Base-by-base conservation (phyloP, 2,329 filamentous ascomycete species). In the Neofusicoccum ribis region DNA sequence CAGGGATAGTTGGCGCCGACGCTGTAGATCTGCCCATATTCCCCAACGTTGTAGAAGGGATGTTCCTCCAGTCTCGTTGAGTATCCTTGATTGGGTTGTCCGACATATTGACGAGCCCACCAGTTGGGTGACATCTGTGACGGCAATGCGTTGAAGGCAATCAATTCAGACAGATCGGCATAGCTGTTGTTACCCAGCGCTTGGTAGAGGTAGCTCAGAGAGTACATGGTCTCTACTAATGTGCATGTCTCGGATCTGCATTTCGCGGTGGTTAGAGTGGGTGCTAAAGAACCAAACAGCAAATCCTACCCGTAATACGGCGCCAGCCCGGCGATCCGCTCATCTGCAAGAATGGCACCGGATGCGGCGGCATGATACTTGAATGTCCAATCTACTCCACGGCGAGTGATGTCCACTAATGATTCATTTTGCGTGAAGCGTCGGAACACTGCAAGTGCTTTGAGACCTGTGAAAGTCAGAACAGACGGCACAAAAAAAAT, bases 81-180 rank as follows among this genome's bases (percentile, higher is more conserved):
- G 70, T 79, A 81, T 3, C 84, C 83, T 68, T 86, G 83, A 67
- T 87, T 87, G 0, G 81, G 79, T 68, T 85, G 79, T 3, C 78
- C 75, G 64, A 87, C 78, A 67, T 87, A 87, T 70, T 86, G 83
- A 69, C 83, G 84, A 27, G 79, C 78, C 85, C 85, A 87, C 79
- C 83, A 85, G 68, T 86, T 80, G 1, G 80, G 78, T 17, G 80
- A 81, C 34, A 86, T 70, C 67, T 81, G 81, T 3, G 78, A 82
- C 0, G 85, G 84, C 3, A 87, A 71, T 1, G 84, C 82, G 67
- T 87, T 87, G 76, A 85, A 87, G 3, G 84, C 82, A 7, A 81
- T 78, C 9, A 79, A 72, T 68, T 87, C 85, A 7, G 79, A 78
- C n/a, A 78, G 74, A 69, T 87, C 84, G 2, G 84, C 85, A 67